phyloP scores from a whole-genome alignment of 2,329 filamentous ascomycete genomes.

The Leptographium radiaticola region DNA sequence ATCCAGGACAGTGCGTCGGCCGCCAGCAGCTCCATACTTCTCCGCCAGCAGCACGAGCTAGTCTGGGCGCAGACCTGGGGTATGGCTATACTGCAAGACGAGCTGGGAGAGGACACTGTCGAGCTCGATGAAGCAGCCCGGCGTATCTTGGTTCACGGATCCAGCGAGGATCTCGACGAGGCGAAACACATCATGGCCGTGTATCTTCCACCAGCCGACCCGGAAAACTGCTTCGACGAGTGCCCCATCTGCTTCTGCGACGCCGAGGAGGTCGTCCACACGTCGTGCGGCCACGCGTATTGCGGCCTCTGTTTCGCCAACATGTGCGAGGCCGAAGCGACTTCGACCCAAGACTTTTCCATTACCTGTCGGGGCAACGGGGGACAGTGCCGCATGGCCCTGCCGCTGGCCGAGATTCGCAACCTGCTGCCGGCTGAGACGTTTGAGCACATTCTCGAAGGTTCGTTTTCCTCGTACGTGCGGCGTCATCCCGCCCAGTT shows the following conservation, averaged over 20 bases:
- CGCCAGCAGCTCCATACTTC: neutral
- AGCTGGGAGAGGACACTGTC: neutral
- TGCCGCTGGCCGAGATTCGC: conserved; percentile 17
- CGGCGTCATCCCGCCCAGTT: conserved; percentile 18
- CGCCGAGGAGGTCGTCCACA: conserved; percentile 22
- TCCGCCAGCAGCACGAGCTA: neutral
- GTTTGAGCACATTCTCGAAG: conserved; percentile 25
- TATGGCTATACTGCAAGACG: neutral
- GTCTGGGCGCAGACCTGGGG: conserved; percentile 1
- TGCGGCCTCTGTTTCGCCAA: conserved; percentile 27
- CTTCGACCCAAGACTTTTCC: neutral
- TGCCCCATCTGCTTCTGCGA: conserved; percentile 24
- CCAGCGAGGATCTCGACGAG: neutral
- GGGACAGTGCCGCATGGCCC: conserved; percentile 12
- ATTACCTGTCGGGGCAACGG: conserved; percentile 7
- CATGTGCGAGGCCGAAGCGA: conserved; percentile 13
- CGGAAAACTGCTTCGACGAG: neutral
- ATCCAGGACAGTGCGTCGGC: neutral
- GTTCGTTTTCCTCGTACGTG: conserved; percentile 23
- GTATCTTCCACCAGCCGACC: neutral
- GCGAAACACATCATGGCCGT: neutral
- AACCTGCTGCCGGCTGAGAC: conserved; percentile 16
- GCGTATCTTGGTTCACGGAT: neutral
- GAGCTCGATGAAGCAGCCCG: neutral
- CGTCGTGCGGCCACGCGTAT: conserved; percentile 26